Percentiles rank a stretch among this genome's conserved stretches.
phyloP scores from a whole-genome alignment of 768 basidiomycete genomes.

The Amanita pallidorosea region DNA sequence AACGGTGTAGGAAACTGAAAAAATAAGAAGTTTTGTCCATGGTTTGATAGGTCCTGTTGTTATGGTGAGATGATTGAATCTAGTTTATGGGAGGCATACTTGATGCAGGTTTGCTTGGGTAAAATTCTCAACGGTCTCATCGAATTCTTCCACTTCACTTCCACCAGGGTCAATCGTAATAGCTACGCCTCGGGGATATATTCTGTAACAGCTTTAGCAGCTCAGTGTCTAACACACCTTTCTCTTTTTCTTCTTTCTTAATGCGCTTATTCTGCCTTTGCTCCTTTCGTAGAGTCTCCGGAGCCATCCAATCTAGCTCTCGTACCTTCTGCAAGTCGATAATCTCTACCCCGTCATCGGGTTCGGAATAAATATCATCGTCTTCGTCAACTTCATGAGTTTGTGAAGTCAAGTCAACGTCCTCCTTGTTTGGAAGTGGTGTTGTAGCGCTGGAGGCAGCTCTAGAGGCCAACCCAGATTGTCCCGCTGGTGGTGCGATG shows the following conservation, averaged over 20 bases:
- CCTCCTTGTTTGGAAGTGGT: constrained; percentile 37
- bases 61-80: neutral
- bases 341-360: constrained; percentile 81
- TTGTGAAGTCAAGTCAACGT: constrained; percentile 10
- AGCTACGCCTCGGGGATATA: constrained; percentile 21
- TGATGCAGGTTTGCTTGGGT: constrained; percentile 19
- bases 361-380: constrained; percentile 73
- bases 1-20: constrained; percentile 89
- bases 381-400: constrained; percentile 30
- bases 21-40: constrained; percentile 67
- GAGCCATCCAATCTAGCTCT: constrained; percentile 84
- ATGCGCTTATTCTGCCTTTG: constrained; percentile 21
- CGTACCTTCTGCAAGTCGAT: constrained; percentile 72
- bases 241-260: constrained; percentile 33
- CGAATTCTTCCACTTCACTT: constrained; percentile 69
- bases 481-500: constrained; percentile 28
- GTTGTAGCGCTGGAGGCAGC: constrained; percentile 39
- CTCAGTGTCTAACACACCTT: constrained; percentile 4
- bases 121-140: constrained; percentile 69
- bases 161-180: constrained; percentile 65
- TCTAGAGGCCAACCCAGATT: constrained; percentile 29
- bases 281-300: constrained; percentile 56
- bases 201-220: neutral
- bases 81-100: constrained; percentile 18
- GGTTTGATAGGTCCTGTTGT: constrained; percentile 34